Base-by-base conservation (phyloP, 768 basidiomycete genomes). In the Tylopilus vinaceipallidus region DNA sequence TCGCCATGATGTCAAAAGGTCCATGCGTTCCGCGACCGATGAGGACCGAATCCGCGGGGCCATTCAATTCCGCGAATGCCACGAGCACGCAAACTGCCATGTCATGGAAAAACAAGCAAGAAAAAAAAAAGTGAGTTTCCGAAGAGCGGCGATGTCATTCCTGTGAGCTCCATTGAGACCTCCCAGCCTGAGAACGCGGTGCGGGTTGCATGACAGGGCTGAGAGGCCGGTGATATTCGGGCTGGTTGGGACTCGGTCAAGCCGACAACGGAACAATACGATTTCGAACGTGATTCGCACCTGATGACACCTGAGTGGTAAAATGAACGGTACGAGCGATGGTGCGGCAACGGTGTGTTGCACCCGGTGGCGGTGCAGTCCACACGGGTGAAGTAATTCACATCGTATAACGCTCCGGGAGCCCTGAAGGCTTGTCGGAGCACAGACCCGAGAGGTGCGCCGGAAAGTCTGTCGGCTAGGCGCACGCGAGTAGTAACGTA, bases 191-290 rank as follows among this genome's bases (percentile, higher is more conserved):
- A 43, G 35, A 36, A 35, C 23, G 29, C 39, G 32, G 39, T 29
- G 38, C 19, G 27, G 19, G 11, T 26, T 19, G 30, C 30, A 14
- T 41, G 40, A 34, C 47, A 39, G n/a, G 26, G 13, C 16, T 24
- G 41, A 34, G 40, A 11, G 19, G 40, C 10, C 30, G 39, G 47
- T 22, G 42, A 42, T 36, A 43, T 45, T 40, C 55, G 34, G 49
- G 32, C 22, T 42, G 49, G 51, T 22, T 24, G 27, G 20, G 29
- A 54, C 35, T 22, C 24, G 35, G 43, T 12, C 59, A 47, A 37
- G 30, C 37, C 37, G 42, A 53, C 57, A 53, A 38, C 54, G 37
- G 37, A 39, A 43, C 59, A 45, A 37, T 12, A 30, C 36, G 51
- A 39, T 10, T 6, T 19, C 14, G 39, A 30, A 41, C n/a, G 12